phyloP scores from a whole-genome alignment of 192 early-diverging fungal species.

The Coemansia sp. region DNA sequence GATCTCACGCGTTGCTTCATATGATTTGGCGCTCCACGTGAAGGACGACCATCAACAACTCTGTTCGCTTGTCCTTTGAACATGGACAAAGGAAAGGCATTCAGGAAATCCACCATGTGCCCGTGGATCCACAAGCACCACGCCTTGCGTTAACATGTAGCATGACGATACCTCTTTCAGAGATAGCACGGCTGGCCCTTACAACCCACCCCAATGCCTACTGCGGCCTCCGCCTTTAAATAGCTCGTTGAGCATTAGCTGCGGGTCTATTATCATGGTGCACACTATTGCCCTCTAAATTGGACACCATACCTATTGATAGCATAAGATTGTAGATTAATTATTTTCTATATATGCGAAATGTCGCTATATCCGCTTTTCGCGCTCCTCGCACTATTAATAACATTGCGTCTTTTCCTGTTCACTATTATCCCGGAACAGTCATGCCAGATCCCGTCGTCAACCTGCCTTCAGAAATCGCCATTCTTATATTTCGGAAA shows the following conservation, averaged over 20 bases:
- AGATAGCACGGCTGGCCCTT: neutral
- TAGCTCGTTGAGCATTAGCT: neutral
- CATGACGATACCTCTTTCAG: neutral
- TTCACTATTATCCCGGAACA: constrained; percentile 10
- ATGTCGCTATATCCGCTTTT: neutral
- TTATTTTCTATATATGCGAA: neutral
- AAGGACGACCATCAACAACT: neutral
- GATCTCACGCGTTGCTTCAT: neutral
- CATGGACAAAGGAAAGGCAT: neutral
- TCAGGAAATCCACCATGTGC: neutral
- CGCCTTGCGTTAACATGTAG: neutral
- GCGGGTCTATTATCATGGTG: neutral
- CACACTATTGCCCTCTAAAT: constrained; percentile 1
- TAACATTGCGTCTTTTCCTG: neutral
- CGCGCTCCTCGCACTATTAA: neutral
- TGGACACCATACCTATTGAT: neutral
- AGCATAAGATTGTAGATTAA: neutral
- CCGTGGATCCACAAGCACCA: neutral
- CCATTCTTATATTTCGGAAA: constrained; percentile 32
- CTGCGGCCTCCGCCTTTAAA: neutral
- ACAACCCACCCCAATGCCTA: no score
- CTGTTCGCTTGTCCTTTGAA: neutral
- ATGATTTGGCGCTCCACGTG: neutral
- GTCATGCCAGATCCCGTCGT: constrained; percentile 27
- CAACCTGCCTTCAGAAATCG: constrained; percentile 23